Conservation (phyloP, 805 yeast genomes). For the Yueomyces sp. region DNA sequence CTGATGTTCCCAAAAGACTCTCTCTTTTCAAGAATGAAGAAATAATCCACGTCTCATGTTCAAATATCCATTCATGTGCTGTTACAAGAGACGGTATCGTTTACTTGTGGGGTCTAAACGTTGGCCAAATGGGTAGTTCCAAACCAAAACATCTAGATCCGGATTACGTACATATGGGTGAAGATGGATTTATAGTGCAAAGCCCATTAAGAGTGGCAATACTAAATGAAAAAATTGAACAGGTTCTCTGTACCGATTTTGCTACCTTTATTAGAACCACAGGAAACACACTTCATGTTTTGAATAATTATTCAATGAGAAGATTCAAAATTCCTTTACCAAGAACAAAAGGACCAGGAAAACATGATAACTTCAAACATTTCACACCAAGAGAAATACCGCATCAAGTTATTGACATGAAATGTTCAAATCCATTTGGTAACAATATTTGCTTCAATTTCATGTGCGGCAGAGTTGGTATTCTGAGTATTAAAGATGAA, state of each 20-base stretch:
- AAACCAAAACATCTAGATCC: constrained; percentile 27
- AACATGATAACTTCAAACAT: constrained; percentile 24
- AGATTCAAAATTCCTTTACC: constrained; percentile 32
- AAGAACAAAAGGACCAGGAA: constrained; percentile 4
- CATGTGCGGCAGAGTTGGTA: constrained; percentile 46
- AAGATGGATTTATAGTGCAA: constrained; percentile 22
- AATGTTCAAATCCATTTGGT: constrained; percentile 23
- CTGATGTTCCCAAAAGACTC: constrained; percentile 16
- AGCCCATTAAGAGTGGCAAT: constrained; percentile 12
- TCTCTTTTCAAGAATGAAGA: constrained; percentile 9
- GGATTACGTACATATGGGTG: constrained; percentile 33
- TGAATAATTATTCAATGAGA: constrained; percentile 42
- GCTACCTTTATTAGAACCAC: constrained; percentile 53
- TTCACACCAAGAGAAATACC: constrained; percentile 17
- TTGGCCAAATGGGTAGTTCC: constrained; percentile 62
- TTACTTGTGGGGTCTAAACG: constrained; percentile 64
- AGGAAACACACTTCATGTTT: constrained; percentile 48
- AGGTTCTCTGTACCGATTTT: constrained; percentile 50
- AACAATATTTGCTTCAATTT: constrained; percentile 36
- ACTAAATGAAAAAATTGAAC: constrained; percentile 28
- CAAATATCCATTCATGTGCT: constrained; percentile 52
- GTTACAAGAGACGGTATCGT: constrained; percentile 38
- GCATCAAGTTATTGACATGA: constrained; percentile 20
- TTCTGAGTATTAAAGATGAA: constrained; percentile 13
- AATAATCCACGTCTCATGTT: constrained; percentile 40